phyloP scores from a whole-genome alignment of 2,329 filamentous ascomycete genomes.

The Xylaria sp. region DNA sequence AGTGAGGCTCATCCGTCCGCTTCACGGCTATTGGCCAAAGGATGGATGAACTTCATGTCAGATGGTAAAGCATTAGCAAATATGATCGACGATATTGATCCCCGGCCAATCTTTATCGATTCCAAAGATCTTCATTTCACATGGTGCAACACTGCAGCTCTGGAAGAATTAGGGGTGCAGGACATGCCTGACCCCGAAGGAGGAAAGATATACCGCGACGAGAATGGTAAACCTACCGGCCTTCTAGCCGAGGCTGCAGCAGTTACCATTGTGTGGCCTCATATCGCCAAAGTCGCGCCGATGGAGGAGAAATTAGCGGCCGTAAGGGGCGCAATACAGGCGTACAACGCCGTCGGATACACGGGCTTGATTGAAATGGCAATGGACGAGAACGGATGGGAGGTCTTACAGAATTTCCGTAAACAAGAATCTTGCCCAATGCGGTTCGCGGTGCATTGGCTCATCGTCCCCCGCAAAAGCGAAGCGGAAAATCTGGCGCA shows the following conservation, averaged over 20 bases:
- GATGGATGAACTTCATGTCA: constrained; percentile 69
- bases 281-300: constrained; percentile 59
- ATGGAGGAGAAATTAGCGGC: constrained; percentile 61
- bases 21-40: constrained; percentile 61
- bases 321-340: constrained; percentile 58
- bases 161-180: constrained; percentile 61
- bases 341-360: constrained; percentile 63
- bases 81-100: constrained; percentile 63
- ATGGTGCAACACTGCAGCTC: constrained; percentile 65
- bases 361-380: constrained; percentile 69
- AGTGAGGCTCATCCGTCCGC: constrained; percentile 55
- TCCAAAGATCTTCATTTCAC: constrained; percentile 67
- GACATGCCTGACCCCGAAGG: constrained; percentile 60
- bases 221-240: constrained; percentile 59
- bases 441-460: constrained; percentile 66
- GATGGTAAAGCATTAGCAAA: constrained; percentile 59
- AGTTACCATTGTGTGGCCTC: constrained; percentile 65
- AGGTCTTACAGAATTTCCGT: constrained; percentile 58
- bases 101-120: constrained; percentile 65
- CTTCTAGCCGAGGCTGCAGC: constrained; percentile 66
- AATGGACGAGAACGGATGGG: constrained; percentile 67
- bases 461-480: constrained; percentile 59
- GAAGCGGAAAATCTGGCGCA: constrained; percentile 59
- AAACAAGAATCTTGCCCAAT: constrained; percentile 54
- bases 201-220: constrained; percentile 63